A percentile compares a stretch with the other conserved stretches of the same genome.
phyloP scores from a whole-genome alignment of 257 asterid genomes.

The Jasminum sambac region DNA sequence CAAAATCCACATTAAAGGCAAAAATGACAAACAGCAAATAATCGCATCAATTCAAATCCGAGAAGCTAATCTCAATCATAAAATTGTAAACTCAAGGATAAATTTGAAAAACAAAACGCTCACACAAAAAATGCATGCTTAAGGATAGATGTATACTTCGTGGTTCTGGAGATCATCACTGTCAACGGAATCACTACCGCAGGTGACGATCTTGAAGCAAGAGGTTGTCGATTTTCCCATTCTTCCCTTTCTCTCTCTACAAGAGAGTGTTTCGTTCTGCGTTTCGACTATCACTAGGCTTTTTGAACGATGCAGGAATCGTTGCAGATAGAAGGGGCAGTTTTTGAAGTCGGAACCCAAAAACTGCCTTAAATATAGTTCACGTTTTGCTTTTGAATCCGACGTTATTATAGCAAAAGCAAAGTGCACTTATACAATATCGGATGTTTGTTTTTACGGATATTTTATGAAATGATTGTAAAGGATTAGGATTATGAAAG shows the following conservation, averaged over 20 bases:
- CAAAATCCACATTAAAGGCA: slow-evolving; percentile 13
- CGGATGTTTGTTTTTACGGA: too few relatives aligned
- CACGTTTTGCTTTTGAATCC: slow-evolving; percentile 45
- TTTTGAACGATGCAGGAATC: slow-evolving; percentile 38
- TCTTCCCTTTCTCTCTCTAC: slow-evolving; percentile 24
- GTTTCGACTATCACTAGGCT: slow-evolving; percentile 13
- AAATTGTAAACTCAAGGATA: not conserved
- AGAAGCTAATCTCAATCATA: not conserved
- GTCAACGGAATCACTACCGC: slow-evolving; percentile 64
- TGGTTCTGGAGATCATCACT: slow-evolving; percentile 57
- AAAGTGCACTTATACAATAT: not conserved
- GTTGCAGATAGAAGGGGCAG: slow-evolving; percentile 34
- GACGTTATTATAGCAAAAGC: not conserved
- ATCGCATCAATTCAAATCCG: not conserved
- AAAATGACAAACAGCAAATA: not conserved
- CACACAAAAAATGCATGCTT: not conserved
- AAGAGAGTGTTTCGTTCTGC: slow-evolving; percentile 14
- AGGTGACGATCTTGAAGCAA: slow-evolving; percentile 82
- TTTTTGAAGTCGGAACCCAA: slow-evolving; percentile 53
- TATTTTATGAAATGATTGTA: too few relatives aligned
- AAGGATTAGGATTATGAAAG: too few relatives aligned
- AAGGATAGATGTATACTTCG: slow-evolving; percentile 35
- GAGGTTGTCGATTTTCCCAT: slow-evolving; percentile 78
- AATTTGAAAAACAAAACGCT: not conserved
- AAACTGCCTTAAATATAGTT: slow-evolving; percentile 46